A percentile compares a stretch with the other conserved stretches of the same genome.
These are phyloP conservation scores for Lantana camara DNA, from an alignment of 257 asterid genomes.

Conservation along the genomic window DNA sequence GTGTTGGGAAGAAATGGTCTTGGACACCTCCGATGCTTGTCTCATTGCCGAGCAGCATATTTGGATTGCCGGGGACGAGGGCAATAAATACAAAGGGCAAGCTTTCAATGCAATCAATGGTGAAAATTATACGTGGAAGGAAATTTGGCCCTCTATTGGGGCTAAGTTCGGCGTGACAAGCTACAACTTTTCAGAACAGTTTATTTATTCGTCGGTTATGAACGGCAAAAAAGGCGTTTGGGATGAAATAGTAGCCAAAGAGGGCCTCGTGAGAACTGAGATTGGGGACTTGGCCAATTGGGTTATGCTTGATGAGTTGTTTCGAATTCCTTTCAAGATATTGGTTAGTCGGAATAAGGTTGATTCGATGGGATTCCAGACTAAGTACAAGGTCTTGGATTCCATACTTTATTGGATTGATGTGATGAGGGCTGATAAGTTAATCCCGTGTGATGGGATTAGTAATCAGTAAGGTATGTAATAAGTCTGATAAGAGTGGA, in stretches of 20 bases:
- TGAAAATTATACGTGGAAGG: conserved; percentile 64
- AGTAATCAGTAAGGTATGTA: not conserved
- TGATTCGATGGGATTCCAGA: conserved; percentile 61
- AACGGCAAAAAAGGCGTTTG: conserved; percentile 57
- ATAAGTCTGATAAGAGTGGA: too few relatives aligned
- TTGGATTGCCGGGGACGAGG: conserved; percentile 49
- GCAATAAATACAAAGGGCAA: conserved; percentile 28
- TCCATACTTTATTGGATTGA: conserved; percentile 77
- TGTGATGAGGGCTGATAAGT: conserved; percentile 62
- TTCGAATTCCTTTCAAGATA: conserved; percentile 67
- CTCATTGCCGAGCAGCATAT: conserved; percentile 84
- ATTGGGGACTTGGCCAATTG: conserved; percentile 80
- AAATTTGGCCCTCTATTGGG: conserved; percentile 65
- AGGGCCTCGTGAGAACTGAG: conserved; percentile 54
- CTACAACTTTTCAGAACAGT: conserved; percentile 35
- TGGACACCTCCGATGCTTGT: conserved; percentile 79
- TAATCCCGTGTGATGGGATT: conserved; percentile 45
- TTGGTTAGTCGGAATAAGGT: conserved; percentile 57
- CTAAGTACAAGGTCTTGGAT: conserved; percentile 60
- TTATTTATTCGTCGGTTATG: conserved; percentile 44
- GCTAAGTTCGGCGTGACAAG: conserved; percentile 47
- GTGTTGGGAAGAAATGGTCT: conserved; percentile 77
- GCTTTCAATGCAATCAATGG: conserved; percentile 79
- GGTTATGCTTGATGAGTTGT: conserved; percentile 64
- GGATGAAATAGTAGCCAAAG: conserved; percentile 61